These are phyloP conservation scores for Lobosporangium transversale DNA, from an alignment of 192 early-diverging fungal genomes.

Conservation along the genomic window DNA sequence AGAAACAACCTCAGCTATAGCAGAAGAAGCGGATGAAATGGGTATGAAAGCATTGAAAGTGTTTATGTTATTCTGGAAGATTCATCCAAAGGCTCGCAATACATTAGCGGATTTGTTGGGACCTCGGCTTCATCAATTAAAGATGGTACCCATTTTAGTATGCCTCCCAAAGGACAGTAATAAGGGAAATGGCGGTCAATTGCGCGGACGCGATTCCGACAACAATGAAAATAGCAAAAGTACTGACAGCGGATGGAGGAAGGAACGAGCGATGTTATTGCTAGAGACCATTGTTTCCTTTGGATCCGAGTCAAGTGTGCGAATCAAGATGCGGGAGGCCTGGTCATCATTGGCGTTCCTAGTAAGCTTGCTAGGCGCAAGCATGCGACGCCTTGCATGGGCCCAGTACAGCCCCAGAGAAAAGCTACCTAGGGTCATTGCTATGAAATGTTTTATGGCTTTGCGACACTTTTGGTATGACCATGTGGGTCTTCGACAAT, in stretches of 20 bases:
- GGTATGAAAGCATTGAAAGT: constrained; percentile 16
- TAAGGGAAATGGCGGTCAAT: too few species aligned
- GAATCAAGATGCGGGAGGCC: constrained; percentile 42
- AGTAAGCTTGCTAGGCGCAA: constrained; percentile 11
- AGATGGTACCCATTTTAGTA: constrained; percentile 17
- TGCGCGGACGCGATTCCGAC: too few species aligned
- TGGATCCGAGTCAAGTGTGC: constrained; percentile 32
- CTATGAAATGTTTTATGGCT: constrained; percentile 10
- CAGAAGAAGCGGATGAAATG: constrained; percentile 1
- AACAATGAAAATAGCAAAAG: too few species aligned
- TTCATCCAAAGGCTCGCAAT: constrained; percentile 9
- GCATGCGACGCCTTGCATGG: constrained; percentile 5
- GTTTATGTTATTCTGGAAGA: constrained; percentile 33
- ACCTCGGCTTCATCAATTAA: constrained; percentile 16
- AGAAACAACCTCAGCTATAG: neutral
- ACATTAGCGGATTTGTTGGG: constrained; percentile 25
- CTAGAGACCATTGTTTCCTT: constrained; percentile 20
- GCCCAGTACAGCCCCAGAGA: constrained; percentile 6
- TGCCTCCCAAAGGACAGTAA: too few species aligned
- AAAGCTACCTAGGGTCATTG: neutral
- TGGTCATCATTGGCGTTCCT: constrained; percentile 27
- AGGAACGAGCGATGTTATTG: constrained; percentile 11
- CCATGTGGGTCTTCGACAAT: constrained; percentile 1
- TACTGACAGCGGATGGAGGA: too few species aligned
- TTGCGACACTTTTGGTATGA: constrained; percentile 36